Evolutionary conservation across 1,284 basidiomycete species (phyloP).

Genomic region (Rugosomyces carneus): DNA sequence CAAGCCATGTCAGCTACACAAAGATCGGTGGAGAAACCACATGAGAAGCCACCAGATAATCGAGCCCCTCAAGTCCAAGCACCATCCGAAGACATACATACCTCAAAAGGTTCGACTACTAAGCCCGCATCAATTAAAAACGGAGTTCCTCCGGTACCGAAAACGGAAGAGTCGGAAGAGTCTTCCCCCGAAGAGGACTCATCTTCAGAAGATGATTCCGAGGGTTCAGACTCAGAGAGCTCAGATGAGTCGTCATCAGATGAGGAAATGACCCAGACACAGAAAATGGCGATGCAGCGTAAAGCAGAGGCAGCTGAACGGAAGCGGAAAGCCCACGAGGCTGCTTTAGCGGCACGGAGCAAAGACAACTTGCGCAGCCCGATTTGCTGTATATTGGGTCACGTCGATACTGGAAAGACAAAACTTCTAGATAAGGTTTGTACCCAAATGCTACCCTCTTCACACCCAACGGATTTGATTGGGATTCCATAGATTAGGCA

Average conservation of each 20-base stretch:
- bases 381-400: constrained; percentile 98
- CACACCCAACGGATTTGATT: too few species aligned
- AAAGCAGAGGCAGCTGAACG: constrained; percentile 85
- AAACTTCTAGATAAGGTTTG: constrained; percentile 93
- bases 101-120: background rate
- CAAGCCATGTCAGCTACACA: constrained; percentile 9
- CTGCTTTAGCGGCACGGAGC: constrained; percentile 80
- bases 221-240: constrained; percentile 36
- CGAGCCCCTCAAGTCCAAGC: constrained; percentile 10
- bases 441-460: background rate
- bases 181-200: constrained; percentile 8
- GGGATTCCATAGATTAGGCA: constrained; percentile 87
- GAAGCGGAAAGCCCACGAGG: constrained; percentile 78
- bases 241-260: constrained; percentile 44
- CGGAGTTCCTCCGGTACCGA: background rate
- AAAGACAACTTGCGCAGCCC: constrained; percentile 93
- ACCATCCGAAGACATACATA: background rate
- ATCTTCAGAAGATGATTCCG: constrained; percentile 10
- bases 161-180: constrained; percentile 19
- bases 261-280: constrained; percentile 59
- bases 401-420: constrained; percentile 99
- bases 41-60: background rate
- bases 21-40: constrained; percentile 15
- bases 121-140: constrained; percentile 16
- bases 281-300: constrained; percentile 65